Percentiles rank a stretch among this genome's conserved stretches.
Conservation (phyloP, 352 stramenopile species). For the Pythium oligandrum region DNA sequence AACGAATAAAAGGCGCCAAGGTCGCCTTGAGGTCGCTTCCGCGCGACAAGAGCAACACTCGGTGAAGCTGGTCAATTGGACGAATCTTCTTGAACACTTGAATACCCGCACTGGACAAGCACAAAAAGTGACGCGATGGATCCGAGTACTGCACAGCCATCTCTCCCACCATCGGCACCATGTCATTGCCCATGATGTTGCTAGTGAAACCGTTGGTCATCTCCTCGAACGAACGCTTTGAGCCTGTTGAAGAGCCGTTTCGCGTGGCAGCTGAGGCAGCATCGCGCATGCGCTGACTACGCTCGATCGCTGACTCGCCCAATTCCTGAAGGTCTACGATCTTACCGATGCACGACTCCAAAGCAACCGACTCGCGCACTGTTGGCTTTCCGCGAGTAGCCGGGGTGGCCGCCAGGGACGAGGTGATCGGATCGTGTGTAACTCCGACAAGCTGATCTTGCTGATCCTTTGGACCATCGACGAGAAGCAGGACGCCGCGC, state of each 20-base stretch:
- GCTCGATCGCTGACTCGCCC: slow-evolving; percentile 15
- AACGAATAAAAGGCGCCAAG: slow-evolving; percentile 72
- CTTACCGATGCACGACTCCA: slow-evolving; percentile 77
- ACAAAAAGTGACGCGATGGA: slow-evolving; percentile 79
- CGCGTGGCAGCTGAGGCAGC: background rate
- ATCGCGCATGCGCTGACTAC: slow-evolving; percentile 8
- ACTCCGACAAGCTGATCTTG: slow-evolving; percentile 78
- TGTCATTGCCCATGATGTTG: slow-evolving; percentile 14
- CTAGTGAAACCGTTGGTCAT: slow-evolving; percentile 44
- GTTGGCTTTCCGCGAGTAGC: slow-evolving; percentile 56
- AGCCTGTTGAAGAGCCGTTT: slow-evolving; percentile 16
- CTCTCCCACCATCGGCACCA: slow-evolving; percentile 53
- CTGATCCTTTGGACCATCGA: slow-evolving; percentile 72
- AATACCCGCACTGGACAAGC: slow-evolving; percentile 79
- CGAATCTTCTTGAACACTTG: slow-evolving; percentile 90
- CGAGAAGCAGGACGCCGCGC: slow-evolving; percentile 72
- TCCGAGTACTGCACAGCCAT: slow-evolving; percentile 84
- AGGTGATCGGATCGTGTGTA: slow-evolving; percentile 69
- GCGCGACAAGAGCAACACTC: slow-evolving; percentile 59
- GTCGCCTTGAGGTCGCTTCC: slow-evolving; percentile 61
- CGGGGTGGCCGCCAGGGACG: slow-evolving; percentile 43
- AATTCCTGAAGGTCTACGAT: slow-evolving; percentile 80
- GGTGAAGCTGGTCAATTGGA: slow-evolving; percentile 84
- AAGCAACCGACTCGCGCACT: slow-evolving; percentile 69
- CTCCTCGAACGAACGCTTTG: slow-evolving; percentile 75